Conservation (phyloP, 331 rosid species). For the Acacia concinna region DNA sequence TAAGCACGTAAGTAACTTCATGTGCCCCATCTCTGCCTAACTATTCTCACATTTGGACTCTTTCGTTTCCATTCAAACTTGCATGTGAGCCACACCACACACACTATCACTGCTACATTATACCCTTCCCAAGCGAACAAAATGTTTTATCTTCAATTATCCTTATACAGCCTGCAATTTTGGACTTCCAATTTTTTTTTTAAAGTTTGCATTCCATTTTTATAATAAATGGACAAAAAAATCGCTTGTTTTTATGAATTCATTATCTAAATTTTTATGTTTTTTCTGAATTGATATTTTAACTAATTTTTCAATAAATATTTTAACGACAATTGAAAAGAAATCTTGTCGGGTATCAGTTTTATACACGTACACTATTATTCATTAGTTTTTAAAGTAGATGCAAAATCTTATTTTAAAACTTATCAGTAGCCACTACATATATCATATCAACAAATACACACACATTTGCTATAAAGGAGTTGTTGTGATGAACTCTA, state of each 20-base stretch:
- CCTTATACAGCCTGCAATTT: neutral
- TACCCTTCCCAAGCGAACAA: neutral
- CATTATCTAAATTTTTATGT: neutral
- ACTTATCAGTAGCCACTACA: neutral
- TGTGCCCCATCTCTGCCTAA: neutral
- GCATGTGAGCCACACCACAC: conserved; percentile 31
- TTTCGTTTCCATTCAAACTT: conserved; percentile 29
- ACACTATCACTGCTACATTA: neutral
- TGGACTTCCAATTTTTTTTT: neutral
- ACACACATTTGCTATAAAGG: no score
- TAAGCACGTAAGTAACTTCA: conserved; percentile 25
- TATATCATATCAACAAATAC: no score
- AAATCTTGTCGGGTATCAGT: neutral
- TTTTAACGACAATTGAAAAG: neutral
- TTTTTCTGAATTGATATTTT: neutral
- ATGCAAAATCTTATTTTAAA: neutral
- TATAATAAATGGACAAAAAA: neutral
- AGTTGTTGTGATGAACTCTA: no score
- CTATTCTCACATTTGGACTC: neutral
- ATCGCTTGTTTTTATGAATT: no score
- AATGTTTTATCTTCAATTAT: neutral
- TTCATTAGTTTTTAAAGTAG: neutral
- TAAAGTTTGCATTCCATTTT: neutral
- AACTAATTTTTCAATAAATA: neutral
- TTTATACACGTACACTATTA: neutral